Base-by-base conservation (phyloP, 148 eudicot species). In the Chenopodium quinoa region DNA sequence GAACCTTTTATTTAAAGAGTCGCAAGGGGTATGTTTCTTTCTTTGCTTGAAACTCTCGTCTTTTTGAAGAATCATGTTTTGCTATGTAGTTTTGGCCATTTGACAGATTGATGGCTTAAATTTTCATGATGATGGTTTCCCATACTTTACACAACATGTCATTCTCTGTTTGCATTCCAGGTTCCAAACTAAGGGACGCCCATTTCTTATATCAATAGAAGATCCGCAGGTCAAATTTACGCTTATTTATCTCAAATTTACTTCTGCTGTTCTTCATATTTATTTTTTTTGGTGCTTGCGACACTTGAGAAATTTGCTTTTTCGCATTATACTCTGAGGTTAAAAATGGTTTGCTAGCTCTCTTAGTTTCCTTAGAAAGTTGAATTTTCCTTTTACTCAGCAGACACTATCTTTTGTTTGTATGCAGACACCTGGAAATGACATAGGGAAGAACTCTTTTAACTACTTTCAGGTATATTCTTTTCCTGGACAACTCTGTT, bases 361-460 rank as follows among this genome's bases (percentile, higher is more conserved):
- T 54, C 17, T 40, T 70, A 11, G 19, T 73, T 76, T 64, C 27
- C 25, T 46, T 32, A 25, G 37, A 23, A 46, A 17, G 16, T 70
- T 17, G 54, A 20, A 64, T 48, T 64, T 40, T 40, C 44, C 8
- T 48, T 7, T 14, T 63, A 81, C 68, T 75, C 34, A 23, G 48
- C 4, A 23, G 70, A 66, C 78, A 71, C 80, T 65, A 78, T 71
- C 73, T 75, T 66, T 67, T 73, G 54, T 14, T 89, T 79, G 62
- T 80, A 34, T 56, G 78, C 89, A 95, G 99, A 85, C 95, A 67
- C 98, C 99, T 56, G 98, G 89, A 77, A 96, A 96, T 85, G 99
- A 96, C 85, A 90, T 96, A 75, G 99, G 99, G 79, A 96, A 96
- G 89, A 92, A 80, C 87, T 96, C 99, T 40, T 96, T 86, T 84